A percentile compares a stretch with the other conserved stretches of the same genome.
These are phyloP conservation scores for Sporothrix sp. DNA, from an alignment of 2,329 filamentous ascomycete species.

Conservation along the genomic window DNA sequence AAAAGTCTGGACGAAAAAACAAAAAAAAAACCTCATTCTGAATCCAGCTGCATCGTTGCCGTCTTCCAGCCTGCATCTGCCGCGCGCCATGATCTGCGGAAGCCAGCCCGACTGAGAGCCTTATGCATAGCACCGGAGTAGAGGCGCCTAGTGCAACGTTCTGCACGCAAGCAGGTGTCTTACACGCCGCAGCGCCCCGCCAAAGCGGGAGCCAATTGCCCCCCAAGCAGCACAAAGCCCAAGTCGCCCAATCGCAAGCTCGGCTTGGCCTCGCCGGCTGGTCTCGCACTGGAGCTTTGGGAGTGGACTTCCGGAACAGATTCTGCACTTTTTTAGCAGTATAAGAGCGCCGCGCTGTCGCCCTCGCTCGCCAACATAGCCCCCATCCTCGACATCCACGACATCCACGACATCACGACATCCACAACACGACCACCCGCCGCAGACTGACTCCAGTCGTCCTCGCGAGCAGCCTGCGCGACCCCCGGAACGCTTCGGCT, in stretches of 20 bases:
- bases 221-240: neutral
- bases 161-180: slow-evolving; percentile 11
- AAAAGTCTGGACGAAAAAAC: neutral
- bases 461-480: neutral
- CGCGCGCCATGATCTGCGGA: slow-evolving; percentile 6
- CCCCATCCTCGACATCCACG: neutral
- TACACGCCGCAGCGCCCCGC: slow-evolving; percentile 10
- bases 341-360: neutral
- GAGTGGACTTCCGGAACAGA: slow-evolving; percentile 2
- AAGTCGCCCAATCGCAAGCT: slow-evolving; percentile 6
- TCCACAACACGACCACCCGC: neutral
- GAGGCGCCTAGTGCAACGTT: neutral
- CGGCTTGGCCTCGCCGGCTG: slow-evolving; percentile 6
- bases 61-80: neutral
- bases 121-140: slow-evolving; percentile 5
- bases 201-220: slow-evolving; percentile 4
- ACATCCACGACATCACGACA: neutral
- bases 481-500: neutral
- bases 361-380: neutral
- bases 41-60: neutral
- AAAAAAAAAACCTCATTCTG: neutral
- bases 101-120: neutral
- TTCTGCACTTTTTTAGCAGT: neutral
- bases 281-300: neutral
- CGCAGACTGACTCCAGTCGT: neutral